Evolutionary conservation across 148 eudicot species (phyloP).

Genomic region (Vaccinium macrocarpon): DNA sequence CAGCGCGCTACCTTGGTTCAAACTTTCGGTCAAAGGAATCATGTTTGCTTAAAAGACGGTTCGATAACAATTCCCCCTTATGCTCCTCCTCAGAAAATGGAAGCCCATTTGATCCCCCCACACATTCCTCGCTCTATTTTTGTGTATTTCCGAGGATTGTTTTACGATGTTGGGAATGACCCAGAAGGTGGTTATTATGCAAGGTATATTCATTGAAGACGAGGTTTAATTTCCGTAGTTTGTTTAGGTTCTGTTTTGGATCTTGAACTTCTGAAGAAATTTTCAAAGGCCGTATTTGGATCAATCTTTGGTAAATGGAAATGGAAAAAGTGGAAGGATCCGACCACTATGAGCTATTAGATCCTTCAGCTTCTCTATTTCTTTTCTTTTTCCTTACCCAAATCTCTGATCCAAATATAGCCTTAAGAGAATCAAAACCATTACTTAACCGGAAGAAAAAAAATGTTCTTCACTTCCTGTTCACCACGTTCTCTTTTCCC

Average conservation of each 20-base stretch:
- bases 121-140: slow-evolving; percentile 90
- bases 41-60: slow-evolving; percentile 94
- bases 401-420: background rate
- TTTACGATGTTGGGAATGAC: slow-evolving; percentile 97
- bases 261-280: background rate
- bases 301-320: background rate
- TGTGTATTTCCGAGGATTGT: slow-evolving; percentile 95
- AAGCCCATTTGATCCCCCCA: slow-evolving; percentile 89
- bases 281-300: background rate
- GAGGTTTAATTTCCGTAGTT: background rate
- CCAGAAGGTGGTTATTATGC: slow-evolving; percentile 99
- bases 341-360: background rate
- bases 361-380: background rate
- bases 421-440: background rate
- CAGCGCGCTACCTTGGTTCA: slow-evolving; percentile 93
- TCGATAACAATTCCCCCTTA: slow-evolving; percentile 95
- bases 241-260: background rate
- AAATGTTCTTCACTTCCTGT: background rate
- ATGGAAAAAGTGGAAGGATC: background rate
- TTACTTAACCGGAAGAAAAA: background rate
- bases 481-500: background rate
- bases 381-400: background rate
- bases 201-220: slow-evolving; percentile 47
- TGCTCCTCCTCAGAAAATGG: slow-evolving; percentile 99
- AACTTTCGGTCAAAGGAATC: slow-evolving; percentile 94